Evolutionary conservation across 169 alveolate genomes (phyloP).

Genomic region (Plasmodium vivax): DNA sequence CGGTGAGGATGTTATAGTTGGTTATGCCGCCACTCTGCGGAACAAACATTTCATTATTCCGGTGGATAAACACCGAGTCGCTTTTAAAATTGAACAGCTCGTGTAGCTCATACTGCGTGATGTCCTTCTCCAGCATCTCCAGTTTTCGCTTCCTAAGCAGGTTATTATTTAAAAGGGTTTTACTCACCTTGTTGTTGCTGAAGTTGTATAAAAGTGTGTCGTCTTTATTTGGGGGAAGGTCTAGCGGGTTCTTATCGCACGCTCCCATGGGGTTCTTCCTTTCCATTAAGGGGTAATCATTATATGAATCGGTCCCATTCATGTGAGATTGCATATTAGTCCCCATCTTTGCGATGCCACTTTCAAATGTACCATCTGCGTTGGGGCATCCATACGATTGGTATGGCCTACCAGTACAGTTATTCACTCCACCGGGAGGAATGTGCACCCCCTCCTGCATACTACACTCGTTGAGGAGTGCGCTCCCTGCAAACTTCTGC

Average conservation of each 20-base stretch:
- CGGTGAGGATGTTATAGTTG: constrained; percentile 12
- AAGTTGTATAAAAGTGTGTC: not conserved
- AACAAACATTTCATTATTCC: constrained; percentile 36
- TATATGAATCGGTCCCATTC: not conserved
- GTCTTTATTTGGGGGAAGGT: not conserved
- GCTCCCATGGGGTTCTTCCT: not conserved
- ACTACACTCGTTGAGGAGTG: not conserved
- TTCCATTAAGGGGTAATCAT: not conserved
- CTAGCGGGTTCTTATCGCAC: not conserved
- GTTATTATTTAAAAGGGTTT: not conserved
- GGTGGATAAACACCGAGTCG: constrained; percentile 27
- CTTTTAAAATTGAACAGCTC: constrained; percentile 41
- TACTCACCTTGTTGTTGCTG: not conserved
- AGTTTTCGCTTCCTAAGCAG: constrained; percentile 33
- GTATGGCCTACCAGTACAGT: not conserved
- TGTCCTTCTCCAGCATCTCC: constrained; percentile 24
- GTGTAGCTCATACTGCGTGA: constrained; percentile 49
- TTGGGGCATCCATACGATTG: not conserved
- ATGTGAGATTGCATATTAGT: not conserved
- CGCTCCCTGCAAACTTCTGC: not conserved
- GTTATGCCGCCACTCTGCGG: not conserved
- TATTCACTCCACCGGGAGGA: not conserved
- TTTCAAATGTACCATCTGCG: not conserved
- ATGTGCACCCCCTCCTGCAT: not conserved
- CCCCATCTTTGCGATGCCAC: not conserved